Evolutionary conservation across 2,329 filamentous ascomycete genomes (phyloP).

Genomic region (Colletotrichum nymphaeae): DNA sequence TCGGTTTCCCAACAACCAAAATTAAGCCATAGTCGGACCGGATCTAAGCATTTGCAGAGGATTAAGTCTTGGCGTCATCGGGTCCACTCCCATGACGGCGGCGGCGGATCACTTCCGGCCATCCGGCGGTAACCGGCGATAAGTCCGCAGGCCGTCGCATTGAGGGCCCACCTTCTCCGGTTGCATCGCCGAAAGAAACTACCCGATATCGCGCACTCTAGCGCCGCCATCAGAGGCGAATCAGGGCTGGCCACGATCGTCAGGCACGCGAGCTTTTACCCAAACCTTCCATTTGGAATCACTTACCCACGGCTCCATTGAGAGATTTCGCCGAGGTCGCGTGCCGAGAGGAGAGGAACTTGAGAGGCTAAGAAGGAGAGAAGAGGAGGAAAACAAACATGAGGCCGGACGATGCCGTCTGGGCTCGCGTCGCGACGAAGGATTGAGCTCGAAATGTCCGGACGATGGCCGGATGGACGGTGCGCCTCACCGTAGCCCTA

Average conservation of each 20-base stretch:
- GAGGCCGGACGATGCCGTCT: not conserved
- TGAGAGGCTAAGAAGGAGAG: not conserved
- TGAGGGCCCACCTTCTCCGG: not conserved
- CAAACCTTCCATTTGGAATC: not conserved
- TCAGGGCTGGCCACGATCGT: not conserved
- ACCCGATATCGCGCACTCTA: not conserved
- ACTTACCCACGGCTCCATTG: not conserved
- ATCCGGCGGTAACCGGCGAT: not conserved
- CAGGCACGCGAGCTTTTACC: not conserved
- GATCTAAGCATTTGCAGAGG: not conserved
- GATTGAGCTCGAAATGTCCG: not conserved
- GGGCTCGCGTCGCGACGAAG: not conserved
- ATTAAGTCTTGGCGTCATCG: slow-evolving; percentile 1
- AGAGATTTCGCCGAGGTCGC: not conserved
- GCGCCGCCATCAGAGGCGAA: not conserved
- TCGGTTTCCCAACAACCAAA: slow-evolving; percentile 5
- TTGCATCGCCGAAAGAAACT: not conserved
- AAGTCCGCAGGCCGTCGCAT: not conserved
- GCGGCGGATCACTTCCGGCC: not conserved
- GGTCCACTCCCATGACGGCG: not conserved
- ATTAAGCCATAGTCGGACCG: not conserved
- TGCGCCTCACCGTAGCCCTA: not conserved
- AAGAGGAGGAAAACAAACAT: not conserved
- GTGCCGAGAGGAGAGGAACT: not conserved
- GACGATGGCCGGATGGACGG: not conserved